Base-by-base conservation (phyloP, 495 filamentous ascomycete genomes). In the Penicillium egyptiacum region DNA sequence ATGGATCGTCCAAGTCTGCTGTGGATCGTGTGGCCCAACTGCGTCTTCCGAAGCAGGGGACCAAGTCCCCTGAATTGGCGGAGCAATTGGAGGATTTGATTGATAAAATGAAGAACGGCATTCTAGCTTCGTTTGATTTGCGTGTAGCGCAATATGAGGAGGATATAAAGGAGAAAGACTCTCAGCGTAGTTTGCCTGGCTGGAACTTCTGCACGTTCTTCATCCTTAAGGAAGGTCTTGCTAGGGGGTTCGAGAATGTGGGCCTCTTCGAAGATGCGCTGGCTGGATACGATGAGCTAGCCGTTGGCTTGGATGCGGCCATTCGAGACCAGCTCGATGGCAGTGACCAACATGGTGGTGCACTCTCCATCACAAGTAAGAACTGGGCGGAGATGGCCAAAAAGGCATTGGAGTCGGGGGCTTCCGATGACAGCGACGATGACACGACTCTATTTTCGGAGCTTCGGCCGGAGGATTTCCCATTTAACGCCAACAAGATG, bases 121-220 rank as follows among this genome's bases (percentile, higher is more conserved):
- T 98, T 57, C 78, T 98, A 19, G 81, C 86, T 16, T 92, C 92
- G 6, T 98, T 98, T 65, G 92, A 96, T 76, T 79, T 87, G 43
- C 87, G 94, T 10, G 95, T 98, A 5, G 83, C 81, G 40, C 93
- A 97, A 64, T 98, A 98, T 70, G 94, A 98, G 66, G 93, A 97
- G 64, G 95, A 98, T 70, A 95, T 98, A 63, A 86, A 87, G 62
- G 95, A 96, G 67, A 91, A 89, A 64, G 94, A 98, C 62, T 83
- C 88, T 4, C 92, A 97, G 75, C 85, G 93, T 41, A 83, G 79
- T 41, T 73, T 98, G 22, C 94, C 95, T 4, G 94, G 94, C 0
- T 98, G 95, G 94, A 98, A 98, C 66, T 98, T 98, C 67, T 97
- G 93, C 70, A 98, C 95, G 1, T 98, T 97, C 67, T 98, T 98